Base-by-base conservation (phyloP, 495 filamentous ascomycete genomes). In the Beverwykella pulmonaria region DNA sequence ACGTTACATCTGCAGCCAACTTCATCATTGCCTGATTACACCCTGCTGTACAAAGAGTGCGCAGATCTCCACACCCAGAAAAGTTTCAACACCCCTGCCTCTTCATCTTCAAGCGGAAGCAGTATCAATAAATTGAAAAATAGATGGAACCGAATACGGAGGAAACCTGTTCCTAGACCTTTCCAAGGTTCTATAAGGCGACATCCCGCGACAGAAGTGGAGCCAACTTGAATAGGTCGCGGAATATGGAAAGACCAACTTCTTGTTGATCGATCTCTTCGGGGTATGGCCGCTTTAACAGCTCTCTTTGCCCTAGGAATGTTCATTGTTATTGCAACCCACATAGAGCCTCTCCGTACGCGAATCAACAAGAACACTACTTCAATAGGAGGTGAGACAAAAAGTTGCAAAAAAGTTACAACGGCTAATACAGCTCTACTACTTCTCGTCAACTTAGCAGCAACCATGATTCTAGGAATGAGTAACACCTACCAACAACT, bases 401-500 rank as follows among this genome's bases (percentile, higher is more conserved):
- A n/a, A 59, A 34, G 52, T 39, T 71, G 68, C 48, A 62, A 56
- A 34, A 14, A 26, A 22, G 68, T 66, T 0, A 60, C 53, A 27
- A 63, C 48, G 19, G 56, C 53, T 1, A 71, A 71, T 44, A 67
- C 68, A 3, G 61, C 44, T 7, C 23, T 64, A 30, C 54, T 69
- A n/a, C 61, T 69, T 20, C 10, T 59, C 3, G 56, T 69, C 14
- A 64, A 69, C 53, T 20, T 66, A 1, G 63, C 63, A 12, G 68
- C 63, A 4, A 71, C 68, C 1, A 71, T 71, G 68, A 41, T 71
- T 19, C 36, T 70, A 1, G 67, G 67, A 19, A 71, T 71, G 68
- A 62, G 55, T 20, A 71, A 71, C 36, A 71, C 68, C 0, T 71
- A 71, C 29, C 68, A 71, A 46, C 68, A 71, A 26, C 57, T 71